A percentile compares a stretch with the other conserved stretches of the same genome.
phyloP scores from a whole-genome alignment of 352 stramenopile genomes.

The Thraustochytrium sp. region DNA sequence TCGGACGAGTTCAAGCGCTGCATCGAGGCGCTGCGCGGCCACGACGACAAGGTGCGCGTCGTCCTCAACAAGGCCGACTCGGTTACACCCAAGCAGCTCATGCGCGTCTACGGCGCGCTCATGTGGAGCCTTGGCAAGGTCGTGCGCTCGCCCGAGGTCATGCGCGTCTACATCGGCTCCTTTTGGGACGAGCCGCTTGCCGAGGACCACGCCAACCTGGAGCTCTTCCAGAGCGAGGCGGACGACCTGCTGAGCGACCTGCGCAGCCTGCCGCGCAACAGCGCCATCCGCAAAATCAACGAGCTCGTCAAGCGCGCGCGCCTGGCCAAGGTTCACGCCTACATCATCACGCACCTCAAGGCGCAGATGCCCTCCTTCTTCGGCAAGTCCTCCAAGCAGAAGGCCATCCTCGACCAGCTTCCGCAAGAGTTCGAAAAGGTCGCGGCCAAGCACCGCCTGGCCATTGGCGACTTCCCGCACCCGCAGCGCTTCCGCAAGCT shows the following conservation, averaged over 20 bases:
- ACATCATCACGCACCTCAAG: constrained; percentile 91
- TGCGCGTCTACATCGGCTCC: constrained; percentile 93
- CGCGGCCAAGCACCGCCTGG: constrained; percentile 92
- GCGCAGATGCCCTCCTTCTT: constrained; percentile 93
- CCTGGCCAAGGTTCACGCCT: constrained; percentile 92
- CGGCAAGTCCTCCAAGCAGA: constrained; percentile 91
- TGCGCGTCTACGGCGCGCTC: constrained; percentile 92
- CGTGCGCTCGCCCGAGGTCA: constrained; percentile 93
- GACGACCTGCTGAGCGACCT: constrained; percentile 94
- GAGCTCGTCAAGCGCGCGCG: constrained; percentile 90
- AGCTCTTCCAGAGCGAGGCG: constrained; percentile 92
- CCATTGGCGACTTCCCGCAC: constrained; percentile 79
- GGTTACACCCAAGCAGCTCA: constrained; percentile 93
- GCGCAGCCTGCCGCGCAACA: constrained; percentile 81
- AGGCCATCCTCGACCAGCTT: constrained; percentile 87
- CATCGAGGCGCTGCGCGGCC: constrained; percentile 87
- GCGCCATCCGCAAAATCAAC: constrained; percentile 81
- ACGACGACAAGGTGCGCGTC: constrained; percentile 97
- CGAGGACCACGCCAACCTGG: constrained; percentile 65
- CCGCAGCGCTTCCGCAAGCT: constrained; percentile 75
- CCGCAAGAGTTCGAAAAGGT: constrained; percentile 91
- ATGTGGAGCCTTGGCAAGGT: constrained; percentile 98
- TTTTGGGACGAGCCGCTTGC: constrained; percentile 85
- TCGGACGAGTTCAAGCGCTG: constrained; percentile 96
- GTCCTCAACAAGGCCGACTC: constrained; percentile 99